Percentiles rank a stretch among this genome's conserved stretches.
Conservation (phyloP, 1,139 yeast genomes). For the Kurtzmaniella quercitrusa region DNA sequence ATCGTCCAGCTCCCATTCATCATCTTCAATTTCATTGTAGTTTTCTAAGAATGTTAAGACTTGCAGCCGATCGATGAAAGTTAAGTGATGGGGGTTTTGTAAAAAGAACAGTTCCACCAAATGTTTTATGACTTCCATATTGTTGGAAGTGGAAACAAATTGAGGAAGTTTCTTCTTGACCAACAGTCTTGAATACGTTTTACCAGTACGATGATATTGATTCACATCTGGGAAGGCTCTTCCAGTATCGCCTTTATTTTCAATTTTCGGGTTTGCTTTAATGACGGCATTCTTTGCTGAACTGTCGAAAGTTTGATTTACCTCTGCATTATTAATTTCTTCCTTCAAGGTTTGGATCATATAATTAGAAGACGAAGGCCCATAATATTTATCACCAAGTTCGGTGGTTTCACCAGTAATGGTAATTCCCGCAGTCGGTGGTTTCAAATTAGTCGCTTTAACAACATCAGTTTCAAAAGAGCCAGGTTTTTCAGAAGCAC, state of each 20-base stretch:
- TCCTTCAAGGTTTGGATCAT: conserved; percentile 36
- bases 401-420: conserved; percentile 23
- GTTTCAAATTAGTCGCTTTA: neutral
- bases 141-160: conserved; percentile 19
- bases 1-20: conserved; percentile 49
- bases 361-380: conserved; percentile 45
- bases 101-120: conserved; percentile 33
- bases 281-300: no score
- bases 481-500: neutral
- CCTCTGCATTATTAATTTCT: conserved; percentile 4
- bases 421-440: conserved; percentile 5
- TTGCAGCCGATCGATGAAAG: conserved; percentile 26
- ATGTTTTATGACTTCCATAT: conserved; percentile 20
- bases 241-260: neutral
- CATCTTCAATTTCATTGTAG: conserved; percentile 26
- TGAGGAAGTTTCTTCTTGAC: conserved; percentile 26
- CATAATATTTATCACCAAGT: conserved; percentile 41
- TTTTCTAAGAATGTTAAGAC: conserved; percentile 26
- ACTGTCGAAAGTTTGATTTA: neutral
- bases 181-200: neutral
- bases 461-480: neutral
- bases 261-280: neutral
- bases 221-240: neutral
- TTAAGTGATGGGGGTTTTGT: conserved; percentile 24
- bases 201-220: neutral